Evolutionary conservation across 129 eudicot genomes (phyloP).

Genomic region (Artemisia argyi): DNA sequence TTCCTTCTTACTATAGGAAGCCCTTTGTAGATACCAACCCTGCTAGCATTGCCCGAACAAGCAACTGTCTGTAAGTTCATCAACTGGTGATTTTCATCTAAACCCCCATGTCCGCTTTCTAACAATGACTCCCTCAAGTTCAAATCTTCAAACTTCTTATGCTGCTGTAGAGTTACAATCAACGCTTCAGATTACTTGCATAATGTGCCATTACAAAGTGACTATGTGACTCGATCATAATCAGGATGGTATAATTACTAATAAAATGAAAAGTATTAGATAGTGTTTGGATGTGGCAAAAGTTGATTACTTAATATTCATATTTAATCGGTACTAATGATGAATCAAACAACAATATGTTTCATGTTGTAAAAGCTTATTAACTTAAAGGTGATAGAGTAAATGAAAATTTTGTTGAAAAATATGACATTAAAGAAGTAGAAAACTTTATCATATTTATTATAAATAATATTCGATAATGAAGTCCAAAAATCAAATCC

Average conservation of each 20-base stretch:
- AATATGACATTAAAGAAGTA: too few relatives aligned
- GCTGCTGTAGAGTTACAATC: conserved; percentile 49
- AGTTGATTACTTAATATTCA: too few relatives aligned
- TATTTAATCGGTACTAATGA: neutral
- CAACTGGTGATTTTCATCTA: conserved; percentile 66
- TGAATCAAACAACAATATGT: too few relatives aligned
- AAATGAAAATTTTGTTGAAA: too few relatives aligned
- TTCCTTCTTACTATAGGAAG: conserved; percentile 62
- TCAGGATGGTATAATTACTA: neutral
- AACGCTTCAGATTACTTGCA: conserved; percentile 8
- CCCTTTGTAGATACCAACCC: conserved; percentile 78
- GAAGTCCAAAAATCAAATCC: too few relatives aligned
- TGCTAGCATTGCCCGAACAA: conserved; percentile 69
- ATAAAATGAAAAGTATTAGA: too few relatives aligned
- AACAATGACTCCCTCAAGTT: conserved; percentile 55
- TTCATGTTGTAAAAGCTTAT: too few relatives aligned
- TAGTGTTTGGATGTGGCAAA: too few relatives aligned
- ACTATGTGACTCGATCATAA: neutral
- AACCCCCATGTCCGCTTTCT: conserved; percentile 56
- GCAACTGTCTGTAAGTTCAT: conserved; percentile 75
- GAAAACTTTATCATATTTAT: too few relatives aligned
- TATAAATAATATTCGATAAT: neutral
- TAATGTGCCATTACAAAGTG: neutral
- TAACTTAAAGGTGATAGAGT: too few relatives aligned
- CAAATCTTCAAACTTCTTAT: conserved; percentile 66